Conservation (phyloP, 1,284 basidiomycete genomes). For the Ceratobasidium sp. region DNA sequence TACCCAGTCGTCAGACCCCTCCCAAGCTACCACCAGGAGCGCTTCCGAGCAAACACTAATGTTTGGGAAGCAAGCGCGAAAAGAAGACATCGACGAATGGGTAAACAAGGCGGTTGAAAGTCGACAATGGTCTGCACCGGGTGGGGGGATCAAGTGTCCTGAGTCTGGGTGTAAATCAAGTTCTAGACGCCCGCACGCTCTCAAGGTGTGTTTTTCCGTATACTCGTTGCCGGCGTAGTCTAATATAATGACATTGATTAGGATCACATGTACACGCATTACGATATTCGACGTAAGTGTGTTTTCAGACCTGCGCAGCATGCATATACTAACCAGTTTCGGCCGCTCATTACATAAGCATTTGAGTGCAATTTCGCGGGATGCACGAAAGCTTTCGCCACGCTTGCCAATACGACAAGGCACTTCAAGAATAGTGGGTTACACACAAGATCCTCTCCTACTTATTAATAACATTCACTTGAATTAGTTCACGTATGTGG, state of each 20-base stretch:
- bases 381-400: constrained; percentile 5
- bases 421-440: background rate
- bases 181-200: constrained; percentile 14
- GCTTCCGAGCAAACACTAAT: background rate
- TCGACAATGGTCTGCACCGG: background rate
- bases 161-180: constrained; percentile 8
- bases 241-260: background rate
- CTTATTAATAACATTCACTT: background rate
- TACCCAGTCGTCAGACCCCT: background rate
- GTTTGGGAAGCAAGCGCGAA: background rate
- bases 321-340: background rate
- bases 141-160: constrained; percentile 18
- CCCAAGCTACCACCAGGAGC: background rate
- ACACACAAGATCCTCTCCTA: background rate
- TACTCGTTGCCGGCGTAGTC: background rate
- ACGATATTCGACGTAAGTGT: constrained; percentile 25
- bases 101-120: background rate
- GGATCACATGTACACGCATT: constrained; percentile 17
- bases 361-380: background rate
- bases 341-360: background rate
- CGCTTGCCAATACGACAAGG: constrained; percentile 5
- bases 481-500: constrained; percentile 13
- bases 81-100: constrained; percentile 17
- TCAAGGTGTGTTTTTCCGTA: constrained; percentile 2
- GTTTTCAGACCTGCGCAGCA: background rate